Conservation (phyloP, 2,329 filamentous ascomycete genomes). For the Amauroascus verrucosus region DNA sequence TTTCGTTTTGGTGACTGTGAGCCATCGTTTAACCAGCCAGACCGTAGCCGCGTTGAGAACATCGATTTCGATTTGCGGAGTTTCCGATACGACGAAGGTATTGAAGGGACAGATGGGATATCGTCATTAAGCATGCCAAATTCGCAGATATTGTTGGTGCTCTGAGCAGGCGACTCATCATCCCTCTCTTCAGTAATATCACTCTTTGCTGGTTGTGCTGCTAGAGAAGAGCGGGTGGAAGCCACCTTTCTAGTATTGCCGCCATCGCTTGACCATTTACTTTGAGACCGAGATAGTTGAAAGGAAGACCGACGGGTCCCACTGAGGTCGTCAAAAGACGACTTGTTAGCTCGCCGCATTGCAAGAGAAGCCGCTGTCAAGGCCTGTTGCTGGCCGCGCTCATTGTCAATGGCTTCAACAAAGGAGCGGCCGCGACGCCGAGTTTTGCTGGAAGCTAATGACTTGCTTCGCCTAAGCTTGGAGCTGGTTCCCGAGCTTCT, state of each 20-base stretch:
- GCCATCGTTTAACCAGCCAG: conserved; percentile 17
- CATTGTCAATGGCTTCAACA: conserved; percentile 24
- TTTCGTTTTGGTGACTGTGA: conserved; percentile 7
- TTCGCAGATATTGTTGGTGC: not conserved
- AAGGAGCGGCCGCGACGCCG: conserved; percentile 19
- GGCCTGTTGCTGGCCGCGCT: conserved; percentile 28
- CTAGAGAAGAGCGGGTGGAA: conserved; percentile 8
- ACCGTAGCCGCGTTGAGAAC: conserved; percentile 33
- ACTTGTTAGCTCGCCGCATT: conserved; percentile 30
- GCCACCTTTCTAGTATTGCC: not conserved
- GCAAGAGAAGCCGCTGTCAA: conserved; percentile 35
- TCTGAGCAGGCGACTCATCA: not conserved
- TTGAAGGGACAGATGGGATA: conserved; percentile 25
- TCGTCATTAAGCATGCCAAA: conserved; percentile 21
- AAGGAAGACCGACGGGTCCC: not conserved
- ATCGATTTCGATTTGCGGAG: conserved; percentile 41
- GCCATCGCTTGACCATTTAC: conserved; percentile 8
- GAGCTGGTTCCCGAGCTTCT: conserved; percentile 25
- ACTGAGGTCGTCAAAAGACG: conserved; percentile 2
- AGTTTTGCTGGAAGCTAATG: conserved; percentile 30
- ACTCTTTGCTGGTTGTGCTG: conserved; percentile 18
- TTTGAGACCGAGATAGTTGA: conserved; percentile 5
- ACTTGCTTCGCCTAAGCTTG: conserved; percentile 31
- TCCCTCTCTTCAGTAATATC: conserved; percentile 12
- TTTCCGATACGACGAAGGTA: conserved; percentile 39